A percentile compares a stretch with the other conserved stretches of the same genome.
Evolutionary conservation across 495 filamentous ascomycete species (phyloP).

Genomic region (Neurospora tetrasperma): DNA sequence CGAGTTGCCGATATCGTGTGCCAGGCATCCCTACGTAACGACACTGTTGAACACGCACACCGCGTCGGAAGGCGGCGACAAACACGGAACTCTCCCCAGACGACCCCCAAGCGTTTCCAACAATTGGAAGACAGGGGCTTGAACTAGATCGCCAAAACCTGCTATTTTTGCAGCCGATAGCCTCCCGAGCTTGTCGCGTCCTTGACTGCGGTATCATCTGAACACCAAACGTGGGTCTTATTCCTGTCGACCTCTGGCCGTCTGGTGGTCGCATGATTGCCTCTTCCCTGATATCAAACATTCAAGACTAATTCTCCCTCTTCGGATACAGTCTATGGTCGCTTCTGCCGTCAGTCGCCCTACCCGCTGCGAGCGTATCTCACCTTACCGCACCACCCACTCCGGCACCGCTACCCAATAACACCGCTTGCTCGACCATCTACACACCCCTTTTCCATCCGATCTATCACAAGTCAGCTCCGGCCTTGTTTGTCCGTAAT

Average conservation of each 20-base stretch:
- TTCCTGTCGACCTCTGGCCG: not conserved
- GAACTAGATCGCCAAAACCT: not conserved
- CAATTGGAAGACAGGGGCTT: not conserved
- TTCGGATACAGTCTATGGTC: not conserved
- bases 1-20: not conserved
- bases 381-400: constrained; percentile 7
- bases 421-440: constrained; percentile 1
- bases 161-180: not conserved
- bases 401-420: constrained; percentile 8
- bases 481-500: constrained; percentile 9
- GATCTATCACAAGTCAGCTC: constrained; percentile 14
- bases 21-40: not conserved
- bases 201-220: constrained; percentile 9
- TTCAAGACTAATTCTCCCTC: constrained; percentile 8
- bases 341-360: not conserved
- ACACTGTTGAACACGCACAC: not conserved
- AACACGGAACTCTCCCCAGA: not conserved
- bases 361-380: constrained; percentile 8
- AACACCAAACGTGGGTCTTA: constrained; percentile 4
- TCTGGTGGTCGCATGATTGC: constrained; percentile 5
- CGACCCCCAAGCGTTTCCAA: not conserved
- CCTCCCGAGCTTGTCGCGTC: not conserved
- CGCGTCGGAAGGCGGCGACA: not conserved
- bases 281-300: constrained; percentile 3
- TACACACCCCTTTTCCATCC: constrained; percentile 5